Evolutionary conservation across 192 early-diverging fungal genomes (phyloP), one percentile per base, ranked within the genome.

Genomic region (Paraglomus brasilianum): DNA sequence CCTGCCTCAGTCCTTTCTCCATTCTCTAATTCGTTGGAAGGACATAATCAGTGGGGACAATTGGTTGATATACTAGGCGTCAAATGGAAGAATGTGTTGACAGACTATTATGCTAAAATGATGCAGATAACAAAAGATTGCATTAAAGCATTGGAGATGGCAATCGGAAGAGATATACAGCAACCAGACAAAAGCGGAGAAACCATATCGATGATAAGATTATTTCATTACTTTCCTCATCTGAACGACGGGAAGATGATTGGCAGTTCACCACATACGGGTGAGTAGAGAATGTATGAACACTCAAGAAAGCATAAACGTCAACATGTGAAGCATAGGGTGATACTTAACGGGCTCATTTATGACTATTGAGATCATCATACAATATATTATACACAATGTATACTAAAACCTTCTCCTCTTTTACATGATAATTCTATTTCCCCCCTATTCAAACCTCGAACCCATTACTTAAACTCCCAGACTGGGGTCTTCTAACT

Each of bases 401-500:
- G 80, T 8, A 81, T 22, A 61, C 9, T 56, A 63, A 10, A 30
- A 19, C 14, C 21, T 30, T 24, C 21, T 65, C 30, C 30, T 30
- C 30, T 30, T 30, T 30, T 30, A 30, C 30, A 30, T 30, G 3
- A 30, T 30, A 30, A 30, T 30, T 30, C 3, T 30, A 30, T 30
- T 3, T 30, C 30, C 40, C 24, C 40, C 24, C 15, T 63, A 3
- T 11, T 39, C 5, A 36, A 36, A 36, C 15, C 40, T 45, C 22
- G 13, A 39, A 21, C 24, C 60, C 60, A 5, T 42, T 3, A 48
- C 21, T 14, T 4, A 62, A 38, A 21, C 72, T 74, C 21, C 72
- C 70, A 8, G 79, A 88, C 69, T 87, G 87, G 87, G 87, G 87
- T 7, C 83, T 83, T 66, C 62, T 88, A 24, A 88, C 87, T 0